Base-by-base conservation (phyloP, 805 yeast species). In the Teunomyces funiuensis region DNA sequence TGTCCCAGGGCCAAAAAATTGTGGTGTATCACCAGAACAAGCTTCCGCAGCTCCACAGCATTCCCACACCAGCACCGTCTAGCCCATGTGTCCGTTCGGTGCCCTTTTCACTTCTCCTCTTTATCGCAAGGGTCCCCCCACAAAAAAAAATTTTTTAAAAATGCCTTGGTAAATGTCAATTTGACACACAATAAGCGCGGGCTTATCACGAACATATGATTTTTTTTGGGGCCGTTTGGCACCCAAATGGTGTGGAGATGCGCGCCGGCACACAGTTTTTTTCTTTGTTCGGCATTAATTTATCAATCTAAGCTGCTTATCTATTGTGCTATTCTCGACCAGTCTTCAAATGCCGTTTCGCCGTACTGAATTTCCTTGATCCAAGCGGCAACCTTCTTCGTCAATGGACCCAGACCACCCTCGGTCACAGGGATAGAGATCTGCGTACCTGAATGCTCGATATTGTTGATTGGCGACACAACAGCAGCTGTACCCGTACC, bases 401-500 rank as follows among this genome's bases (percentile, higher is more conserved):
- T 88, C 60, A 90, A 70, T 48, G 76, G 79, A 57, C 96, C 96
- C 61, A 88, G 83, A 58, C 84, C 80, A 46, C 93, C 95, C 43
- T 76, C 80, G 45, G 81, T 77, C 51, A 88, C 69, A 45, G 98
- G 97, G 37, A 91, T 89, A 7, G 69, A 49, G 55, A 91, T 88
- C 45, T 76, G 76, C 57, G 80, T 65, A 40, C 83, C 93, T 41
- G 77, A 72, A 79, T 80, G 91, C 45, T 88, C 89, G 58, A 91
- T 88, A 55, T 78, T 85, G 65, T 84, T 81, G 62, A 91, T 88
- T 52, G 98, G 98, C 29, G 95, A 82, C 33, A 93, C 97, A 58
- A 91, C 81, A 30, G 97, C 98, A 44, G 99, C 98, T 39, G 99
- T 91, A 58, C 99, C 99, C 14, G 96, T 73, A 52, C 98, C 98